phyloP scores from a whole-genome alignment of 108 stramenopile genomes.

The Mediolabrus comicus region DNA sequence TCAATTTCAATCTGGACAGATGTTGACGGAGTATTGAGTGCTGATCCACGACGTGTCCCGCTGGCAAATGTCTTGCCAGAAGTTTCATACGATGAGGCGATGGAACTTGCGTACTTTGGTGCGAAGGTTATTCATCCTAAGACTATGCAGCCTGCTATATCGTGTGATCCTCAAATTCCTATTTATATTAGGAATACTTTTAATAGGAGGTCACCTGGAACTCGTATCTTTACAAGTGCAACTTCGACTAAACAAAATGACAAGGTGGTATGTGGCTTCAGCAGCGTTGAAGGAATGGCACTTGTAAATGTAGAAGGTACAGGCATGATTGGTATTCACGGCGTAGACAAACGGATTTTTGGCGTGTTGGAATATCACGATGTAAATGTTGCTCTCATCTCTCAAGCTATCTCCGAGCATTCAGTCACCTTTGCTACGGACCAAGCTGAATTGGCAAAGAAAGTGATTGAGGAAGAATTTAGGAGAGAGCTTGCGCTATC shows the following conservation, averaged over 20 bases:
- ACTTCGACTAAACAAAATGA: slow-evolving; percentile 48
- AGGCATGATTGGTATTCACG: slow-evolving; percentile 83
- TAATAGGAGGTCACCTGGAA: slow-evolving; percentile 75
- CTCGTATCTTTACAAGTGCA: slow-evolving; percentile 69
- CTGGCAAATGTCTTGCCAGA: slow-evolving; percentile 62
- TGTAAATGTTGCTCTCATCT: slow-evolving; percentile 81
- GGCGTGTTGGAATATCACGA: slow-evolving; percentile 64
- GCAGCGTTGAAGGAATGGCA: slow-evolving; percentile 85
- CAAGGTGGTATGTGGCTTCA: slow-evolving; percentile 81
- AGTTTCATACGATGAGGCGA: slow-evolving; percentile 89
- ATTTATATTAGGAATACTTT: slow-evolving; percentile 91
- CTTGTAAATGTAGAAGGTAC: slow-evolving; percentile 88
- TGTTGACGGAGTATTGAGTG: slow-evolving; percentile 77
- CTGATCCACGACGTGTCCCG: slow-evolving; percentile 88
- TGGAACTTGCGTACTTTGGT: slow-evolving; percentile 94
- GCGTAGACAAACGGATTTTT: slow-evolving; percentile 78
- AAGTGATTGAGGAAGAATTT: slow-evolving; percentile 77
- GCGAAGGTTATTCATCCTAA: slow-evolving; percentile 92
- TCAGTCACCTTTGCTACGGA: slow-evolving; percentile 80
- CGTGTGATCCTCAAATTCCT: slow-evolving; percentile 68
- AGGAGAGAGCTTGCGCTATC: slow-evolving; percentile 55
- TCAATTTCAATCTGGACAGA: slow-evolving; percentile 89
- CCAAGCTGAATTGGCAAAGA: slow-evolving; percentile 59
- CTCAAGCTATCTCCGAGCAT: slow-evolving; percentile 89
- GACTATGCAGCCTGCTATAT: slow-evolving; percentile 84